Evolutionary conservation across 768 basidiomycete genomes (phyloP).

Genomic region (Punctularia strigosozonata): DNA sequence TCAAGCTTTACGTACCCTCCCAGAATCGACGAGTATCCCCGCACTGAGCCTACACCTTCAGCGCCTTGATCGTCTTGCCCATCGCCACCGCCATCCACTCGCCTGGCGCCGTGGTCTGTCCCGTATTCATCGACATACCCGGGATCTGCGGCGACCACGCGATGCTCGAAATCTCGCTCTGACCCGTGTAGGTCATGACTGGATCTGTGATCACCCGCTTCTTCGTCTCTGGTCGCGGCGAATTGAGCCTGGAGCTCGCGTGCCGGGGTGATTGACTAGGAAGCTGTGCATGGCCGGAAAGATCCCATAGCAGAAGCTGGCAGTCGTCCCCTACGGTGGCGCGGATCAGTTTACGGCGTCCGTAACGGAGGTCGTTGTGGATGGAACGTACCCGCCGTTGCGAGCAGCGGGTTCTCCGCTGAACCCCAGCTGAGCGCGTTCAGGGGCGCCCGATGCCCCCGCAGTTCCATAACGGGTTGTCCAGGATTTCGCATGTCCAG

Average conservation of each 20-base stretch:
- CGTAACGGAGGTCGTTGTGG: not conserved
- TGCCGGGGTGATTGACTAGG: slow-evolving; percentile 54
- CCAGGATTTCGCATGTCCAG: slow-evolving; percentile 97
- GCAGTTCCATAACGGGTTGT: slow-evolving; percentile 85
- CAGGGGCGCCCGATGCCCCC: slow-evolving; percentile 70
- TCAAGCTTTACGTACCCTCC: too few relatives aligned
- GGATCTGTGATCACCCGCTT: slow-evolving; percentile 66
- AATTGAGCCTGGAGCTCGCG: slow-evolving; percentile 62
- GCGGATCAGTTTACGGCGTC: slow-evolving; percentile 6
- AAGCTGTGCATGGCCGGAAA: slow-evolving; percentile 47
- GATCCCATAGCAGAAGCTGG: slow-evolving; percentile 90
- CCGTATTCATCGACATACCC: slow-evolving; percentile 64
- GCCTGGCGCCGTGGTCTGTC: slow-evolving; percentile 60
- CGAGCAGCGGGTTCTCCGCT: slow-evolving; percentile 71
- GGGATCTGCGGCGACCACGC: slow-evolving; percentile 85
- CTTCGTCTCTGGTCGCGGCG: slow-evolving; percentile 73
- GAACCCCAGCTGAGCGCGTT: slow-evolving; percentile 90
- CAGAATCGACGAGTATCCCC: not conserved
- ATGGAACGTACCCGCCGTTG: slow-evolving; percentile 64
- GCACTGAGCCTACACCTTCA: slow-evolving; percentile 49
- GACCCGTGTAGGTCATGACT: slow-evolving; percentile 73
- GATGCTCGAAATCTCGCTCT: slow-evolving; percentile 67
- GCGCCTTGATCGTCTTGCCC: slow-evolving; percentile 70
- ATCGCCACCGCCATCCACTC: slow-evolving; percentile 84
- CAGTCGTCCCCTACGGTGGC: slow-evolving; percentile 70